phyloP scores from a whole-genome alignment of 495 filamentous ascomycete genomes.

The Trichocladium antarcticum region DNA sequence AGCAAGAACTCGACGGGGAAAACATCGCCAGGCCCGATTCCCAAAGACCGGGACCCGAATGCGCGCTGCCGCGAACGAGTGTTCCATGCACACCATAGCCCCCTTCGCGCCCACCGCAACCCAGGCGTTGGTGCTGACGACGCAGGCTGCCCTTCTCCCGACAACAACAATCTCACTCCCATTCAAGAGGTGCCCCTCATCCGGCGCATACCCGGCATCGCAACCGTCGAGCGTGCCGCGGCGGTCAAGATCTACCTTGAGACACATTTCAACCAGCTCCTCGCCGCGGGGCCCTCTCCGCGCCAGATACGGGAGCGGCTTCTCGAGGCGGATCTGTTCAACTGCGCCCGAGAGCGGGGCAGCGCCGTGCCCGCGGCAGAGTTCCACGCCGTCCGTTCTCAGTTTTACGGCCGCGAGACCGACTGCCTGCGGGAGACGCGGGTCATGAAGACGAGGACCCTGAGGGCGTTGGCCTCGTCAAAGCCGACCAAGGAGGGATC shows the following conservation, averaged over 20 bases:
- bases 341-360: conserved; percentile 16
- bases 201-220: conserved; percentile 46
- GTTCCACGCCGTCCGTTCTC: conserved; percentile 39
- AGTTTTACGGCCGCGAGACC: conserved; percentile 56
- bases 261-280: conserved; percentile 61
- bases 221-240: conserved; percentile 65
- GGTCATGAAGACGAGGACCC: conserved; percentile 51
- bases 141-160: neutral
- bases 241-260: conserved; percentile 82
- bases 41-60: conserved; percentile 6
- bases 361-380: conserved; percentile 45
- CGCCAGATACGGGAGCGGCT: conserved; percentile 56
- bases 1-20: conserved; percentile 26
- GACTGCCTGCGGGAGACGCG: conserved; percentile 66
- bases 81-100: neutral
- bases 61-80: neutral
- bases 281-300: conserved; percentile 34
- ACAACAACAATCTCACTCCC: conserved; percentile 29
- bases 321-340: conserved; percentile 52
- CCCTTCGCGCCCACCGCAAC: neutral
- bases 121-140: neutral
- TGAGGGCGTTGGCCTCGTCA: conserved; percentile 27
- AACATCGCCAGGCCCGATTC: conserved; percentile 34
- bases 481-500: conserved; percentile 10
- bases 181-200: conserved; percentile 33